Evolutionary conservation across 768 basidiomycete species (phyloP).

Genomic region (Termitomyces sp.): DNA sequence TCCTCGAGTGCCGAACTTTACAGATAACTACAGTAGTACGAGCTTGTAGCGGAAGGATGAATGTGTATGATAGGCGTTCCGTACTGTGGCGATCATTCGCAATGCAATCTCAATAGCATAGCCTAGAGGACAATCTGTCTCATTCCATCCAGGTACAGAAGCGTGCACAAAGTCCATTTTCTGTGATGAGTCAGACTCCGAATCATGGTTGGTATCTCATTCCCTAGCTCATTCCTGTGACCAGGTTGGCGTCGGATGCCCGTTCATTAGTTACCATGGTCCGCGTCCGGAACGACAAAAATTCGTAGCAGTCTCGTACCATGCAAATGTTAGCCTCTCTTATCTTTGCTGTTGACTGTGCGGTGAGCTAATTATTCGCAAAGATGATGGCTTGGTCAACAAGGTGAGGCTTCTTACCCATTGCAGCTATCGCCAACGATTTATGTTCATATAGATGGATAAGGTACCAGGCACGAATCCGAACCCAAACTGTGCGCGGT

Average conservation of each 20-base stretch:
- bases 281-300: not conserved
- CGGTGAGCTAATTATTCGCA: not conserved
- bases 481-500: not conserved
- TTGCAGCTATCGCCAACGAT: not conserved
- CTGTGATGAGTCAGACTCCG: not conserved
- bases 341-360: not conserved
- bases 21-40: not conserved
- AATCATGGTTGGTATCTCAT: not conserved
- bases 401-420: not conserved
- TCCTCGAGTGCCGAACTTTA: not conserved
- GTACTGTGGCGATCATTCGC: not conserved
- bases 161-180: not conserved
- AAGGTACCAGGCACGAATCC: not conserved
- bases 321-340: not conserved
- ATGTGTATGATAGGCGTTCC: not conserved
- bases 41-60: not conserved
- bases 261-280: not conserved
- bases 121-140: not conserved
- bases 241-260: not conserved
- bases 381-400: not conserved
- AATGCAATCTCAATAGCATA: not conserved
- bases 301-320: not conserved
- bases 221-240: not conserved
- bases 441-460: not conserved
- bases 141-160: not conserved